Evolutionary conservation across 129 eudicot genomes (phyloP).

Genomic region (Erigeron canadensis): DNA sequence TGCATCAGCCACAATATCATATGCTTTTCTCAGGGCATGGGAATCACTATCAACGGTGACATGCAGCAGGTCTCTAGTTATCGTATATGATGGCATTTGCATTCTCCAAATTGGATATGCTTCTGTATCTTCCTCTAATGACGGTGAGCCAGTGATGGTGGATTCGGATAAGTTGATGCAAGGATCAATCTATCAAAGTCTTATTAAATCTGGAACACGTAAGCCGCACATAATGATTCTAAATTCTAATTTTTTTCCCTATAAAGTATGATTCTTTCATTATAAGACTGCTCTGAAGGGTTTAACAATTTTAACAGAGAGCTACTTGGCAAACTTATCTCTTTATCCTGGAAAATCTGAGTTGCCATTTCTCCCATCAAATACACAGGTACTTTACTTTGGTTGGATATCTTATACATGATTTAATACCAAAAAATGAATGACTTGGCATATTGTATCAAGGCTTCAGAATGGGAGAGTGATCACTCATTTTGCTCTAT

Average conservation of each 20-base stretch:
- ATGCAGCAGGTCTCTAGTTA: conserved; percentile 84
- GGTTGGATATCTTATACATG: conserved; percentile 5
- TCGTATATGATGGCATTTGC: conserved; percentile 68
- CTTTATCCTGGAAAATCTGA: conserved; percentile 94
- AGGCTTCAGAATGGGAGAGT: conserved; percentile 12
- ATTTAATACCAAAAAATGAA: conserved; percentile 3
- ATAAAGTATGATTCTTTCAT: not conserved
- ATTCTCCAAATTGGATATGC: conserved; percentile 81
- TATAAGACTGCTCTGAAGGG: not conserved
- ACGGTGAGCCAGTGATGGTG: conserved; percentile 50
- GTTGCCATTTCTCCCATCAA: conserved; percentile 89
- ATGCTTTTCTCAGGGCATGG: conserved; percentile 71
- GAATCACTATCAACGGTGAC: conserved; percentile 70
- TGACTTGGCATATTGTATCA: not conserved
- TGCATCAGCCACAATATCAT: not conserved
- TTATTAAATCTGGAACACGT: conserved; percentile 81
- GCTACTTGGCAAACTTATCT: conserved; percentile 90
- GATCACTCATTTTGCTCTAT: not conserved
- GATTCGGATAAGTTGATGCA: conserved; percentile 63
- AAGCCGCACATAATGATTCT: conserved; percentile 29
- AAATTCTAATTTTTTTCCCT: not conserved
- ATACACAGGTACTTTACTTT: conserved; percentile 67
- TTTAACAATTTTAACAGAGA: conserved; percentile 49
- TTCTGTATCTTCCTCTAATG: conserved; percentile 50
- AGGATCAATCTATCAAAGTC: conserved; percentile 73